Evolutionary conservation across 2,329 filamentous ascomycete species (phyloP).

Genomic region (Claviceps maximensis): DNA sequence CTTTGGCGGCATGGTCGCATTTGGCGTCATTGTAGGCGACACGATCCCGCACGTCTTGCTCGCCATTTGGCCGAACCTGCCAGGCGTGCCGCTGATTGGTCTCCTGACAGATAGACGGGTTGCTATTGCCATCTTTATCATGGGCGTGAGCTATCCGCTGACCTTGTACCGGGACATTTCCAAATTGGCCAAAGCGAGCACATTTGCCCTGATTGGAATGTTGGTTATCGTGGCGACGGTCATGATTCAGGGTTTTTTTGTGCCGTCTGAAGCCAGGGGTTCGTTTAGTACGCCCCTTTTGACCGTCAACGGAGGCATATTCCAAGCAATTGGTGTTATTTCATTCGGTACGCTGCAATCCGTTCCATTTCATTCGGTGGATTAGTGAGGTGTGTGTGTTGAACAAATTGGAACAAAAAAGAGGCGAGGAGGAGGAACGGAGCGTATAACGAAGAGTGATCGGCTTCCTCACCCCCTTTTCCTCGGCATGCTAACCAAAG

Average conservation of each 20-base stretch:
- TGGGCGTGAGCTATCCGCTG: constrained; percentile 80
- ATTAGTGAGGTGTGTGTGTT: background rate
- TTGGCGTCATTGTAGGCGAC: constrained; percentile 94
- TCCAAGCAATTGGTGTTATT: constrained; percentile 94
- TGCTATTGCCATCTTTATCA: constrained; percentile 75
- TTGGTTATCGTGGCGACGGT: constrained; percentile 77
- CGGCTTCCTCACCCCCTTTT: background rate
- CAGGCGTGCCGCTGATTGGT: constrained; percentile 62
- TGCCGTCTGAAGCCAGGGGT: constrained; percentile 59
- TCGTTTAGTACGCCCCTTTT: constrained; percentile 56
- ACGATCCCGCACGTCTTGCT: constrained; percentile 82
- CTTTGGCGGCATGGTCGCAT: constrained; percentile 97
- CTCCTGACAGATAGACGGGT: constrained; percentile 69
- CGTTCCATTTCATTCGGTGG: background rate
- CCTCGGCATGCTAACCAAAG: too few species aligned
- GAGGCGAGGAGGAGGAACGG: background rate
- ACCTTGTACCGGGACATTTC: constrained; percentile 94
- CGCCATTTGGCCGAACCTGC: constrained; percentile 67
- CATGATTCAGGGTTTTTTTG: constrained; percentile 65
- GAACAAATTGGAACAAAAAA: background rate
- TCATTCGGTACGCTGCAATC: constrained; percentile 60
- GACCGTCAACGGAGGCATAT: constrained; percentile 74
- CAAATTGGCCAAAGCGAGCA: constrained; percentile 95
- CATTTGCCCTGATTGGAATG: constrained; percentile 89
- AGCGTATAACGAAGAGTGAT: background rate